Evolutionary conservation across 768 basidiomycete genomes (phyloP).

Genomic region (Tricholoma hemisulphureum): DNA sequence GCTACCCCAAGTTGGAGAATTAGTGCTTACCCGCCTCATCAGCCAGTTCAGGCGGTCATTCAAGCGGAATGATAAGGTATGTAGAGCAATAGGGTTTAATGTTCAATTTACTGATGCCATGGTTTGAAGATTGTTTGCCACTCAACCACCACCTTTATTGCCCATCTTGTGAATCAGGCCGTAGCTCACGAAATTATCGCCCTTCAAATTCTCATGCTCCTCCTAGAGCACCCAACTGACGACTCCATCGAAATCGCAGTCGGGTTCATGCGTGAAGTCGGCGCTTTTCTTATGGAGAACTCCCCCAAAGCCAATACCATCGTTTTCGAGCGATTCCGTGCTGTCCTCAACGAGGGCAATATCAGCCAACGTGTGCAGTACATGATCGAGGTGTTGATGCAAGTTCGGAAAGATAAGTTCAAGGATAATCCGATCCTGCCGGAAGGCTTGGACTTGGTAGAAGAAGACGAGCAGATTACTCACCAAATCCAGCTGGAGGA

Average conservation of each 20-base stretch:
- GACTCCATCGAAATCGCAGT: conserved; percentile 99
- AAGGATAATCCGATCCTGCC: conserved; percentile 96
- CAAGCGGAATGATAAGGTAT: conserved; percentile 96
- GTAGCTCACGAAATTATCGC: conserved; percentile 94
- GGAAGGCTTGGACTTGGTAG: conserved; percentile 94
- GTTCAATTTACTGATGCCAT: not conserved
- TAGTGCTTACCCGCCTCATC: conserved; percentile 83
- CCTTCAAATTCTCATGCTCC: conserved; percentile 91
- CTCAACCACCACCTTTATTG: conserved; percentile 88
- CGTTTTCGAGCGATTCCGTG: conserved; percentile 95
- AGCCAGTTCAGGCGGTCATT: conserved; percentile 94
- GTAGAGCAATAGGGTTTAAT: conserved; percentile 15
- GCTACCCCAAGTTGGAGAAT: conserved; percentile 92
- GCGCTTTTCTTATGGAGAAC: conserved; percentile 90
- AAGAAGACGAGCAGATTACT: conserved; percentile 97
- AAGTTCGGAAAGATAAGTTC: conserved; percentile 97
- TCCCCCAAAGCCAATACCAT: conserved; percentile 94
- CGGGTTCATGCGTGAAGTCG: conserved; percentile 95
- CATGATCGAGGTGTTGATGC: conserved; percentile 99
- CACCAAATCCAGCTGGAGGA: conserved; percentile 92
- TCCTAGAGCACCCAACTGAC: conserved; percentile 93
- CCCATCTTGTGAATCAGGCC: conserved; percentile 89
- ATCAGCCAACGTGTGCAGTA: conserved; percentile 98
- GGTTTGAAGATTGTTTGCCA: conserved; percentile 74
- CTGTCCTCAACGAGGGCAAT: conserved; percentile 90